A percentile compares a stretch with the other conserved stretches of the same genome.
phyloP scores from a whole-genome alignment of 78 protist genomes.

The Dictyostelium brefeldianum region DNA sequence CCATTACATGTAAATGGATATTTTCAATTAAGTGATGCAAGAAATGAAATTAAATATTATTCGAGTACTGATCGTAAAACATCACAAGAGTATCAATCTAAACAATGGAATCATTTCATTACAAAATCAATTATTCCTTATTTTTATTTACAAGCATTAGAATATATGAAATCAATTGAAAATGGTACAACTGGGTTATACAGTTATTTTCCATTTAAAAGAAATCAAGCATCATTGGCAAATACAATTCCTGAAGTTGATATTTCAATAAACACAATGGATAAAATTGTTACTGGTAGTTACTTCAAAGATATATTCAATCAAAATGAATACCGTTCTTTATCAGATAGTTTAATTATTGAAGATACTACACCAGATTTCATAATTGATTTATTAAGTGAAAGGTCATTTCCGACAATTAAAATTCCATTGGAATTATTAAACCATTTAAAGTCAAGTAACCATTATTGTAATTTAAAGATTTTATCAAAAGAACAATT shows the following conservation, averaged over 20 bases:
- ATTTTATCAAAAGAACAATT: neutral
- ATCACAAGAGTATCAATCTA: neutral
- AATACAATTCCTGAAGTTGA: neutral
- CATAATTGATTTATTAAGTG: neutral
- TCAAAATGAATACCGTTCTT: neutral
- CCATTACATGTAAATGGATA: slow-evolving; percentile 42
- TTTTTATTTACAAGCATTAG: neutral
- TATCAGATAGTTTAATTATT: neutral
- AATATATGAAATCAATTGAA: neutral
- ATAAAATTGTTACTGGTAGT: neutral
- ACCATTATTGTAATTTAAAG: neutral
- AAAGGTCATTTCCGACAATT: neutral
- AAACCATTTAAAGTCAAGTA: neutral
- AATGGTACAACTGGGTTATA: neutral
- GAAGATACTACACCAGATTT: neutral
- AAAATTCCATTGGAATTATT: neutral
- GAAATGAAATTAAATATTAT: slow-evolving; percentile 21
- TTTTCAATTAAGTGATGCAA: slow-evolving; percentile 30
- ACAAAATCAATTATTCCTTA: neutral
- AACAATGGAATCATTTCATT: neutral
- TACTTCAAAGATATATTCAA: neutral
- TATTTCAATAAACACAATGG: neutral
- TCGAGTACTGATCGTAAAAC: neutral
- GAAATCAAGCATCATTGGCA: neutral
- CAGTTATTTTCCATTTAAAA: neutral